Percentiles rank a stretch among this genome's conserved stretches.
phyloP scores from a whole-genome alignment of 495 filamentous ascomycete species.

The Oleoguttula mirabilis region DNA sequence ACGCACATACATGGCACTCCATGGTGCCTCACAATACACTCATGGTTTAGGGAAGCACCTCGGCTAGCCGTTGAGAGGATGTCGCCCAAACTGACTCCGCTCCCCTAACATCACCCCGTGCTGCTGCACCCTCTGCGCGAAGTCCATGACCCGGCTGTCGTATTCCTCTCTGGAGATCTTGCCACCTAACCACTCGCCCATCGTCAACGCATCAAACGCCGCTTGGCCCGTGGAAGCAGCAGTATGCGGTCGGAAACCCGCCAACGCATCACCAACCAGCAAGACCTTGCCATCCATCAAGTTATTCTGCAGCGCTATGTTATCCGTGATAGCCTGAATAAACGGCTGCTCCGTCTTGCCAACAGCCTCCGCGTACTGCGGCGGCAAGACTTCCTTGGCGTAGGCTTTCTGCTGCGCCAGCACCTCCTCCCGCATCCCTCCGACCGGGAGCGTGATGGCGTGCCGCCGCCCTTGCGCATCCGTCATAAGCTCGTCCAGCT shows the following conservation, averaged over 20 bases:
- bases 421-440: conserved; percentile 13
- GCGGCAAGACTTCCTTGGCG: conserved; percentile 13
- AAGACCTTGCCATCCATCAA: conserved; percentile 19
- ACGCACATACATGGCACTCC: too few species aligned
- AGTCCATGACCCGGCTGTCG: conserved; percentile 34
- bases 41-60: too few species aligned
- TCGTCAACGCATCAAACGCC: conserved; percentile 18
- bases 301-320: conserved; percentile 7
- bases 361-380: conserved; percentile 20
- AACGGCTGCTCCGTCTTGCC: conserved; percentile 18
- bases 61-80: conserved; percentile 21
- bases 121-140: conserved; percentile 33
- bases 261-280: conserved; percentile 22
- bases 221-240: conserved; percentile 21
- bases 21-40: too few species aligned
- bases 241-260: conserved; percentile 20
- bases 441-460: conserved; percentile 17
- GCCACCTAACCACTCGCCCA: conserved; percentile 19
- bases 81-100: conserved; percentile 34
- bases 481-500: conserved; percentile 20
- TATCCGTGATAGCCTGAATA: conserved; percentile 21
- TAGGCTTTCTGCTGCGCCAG: conserved; percentile 18
- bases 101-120: conserved; percentile 37
- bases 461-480: conserved; percentile 17
- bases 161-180: conserved; percentile 32